Evolutionary conservation across 2,329 filamentous ascomycete genomes (phyloP).

Genomic region (Ilyonectria destructans): DNA sequence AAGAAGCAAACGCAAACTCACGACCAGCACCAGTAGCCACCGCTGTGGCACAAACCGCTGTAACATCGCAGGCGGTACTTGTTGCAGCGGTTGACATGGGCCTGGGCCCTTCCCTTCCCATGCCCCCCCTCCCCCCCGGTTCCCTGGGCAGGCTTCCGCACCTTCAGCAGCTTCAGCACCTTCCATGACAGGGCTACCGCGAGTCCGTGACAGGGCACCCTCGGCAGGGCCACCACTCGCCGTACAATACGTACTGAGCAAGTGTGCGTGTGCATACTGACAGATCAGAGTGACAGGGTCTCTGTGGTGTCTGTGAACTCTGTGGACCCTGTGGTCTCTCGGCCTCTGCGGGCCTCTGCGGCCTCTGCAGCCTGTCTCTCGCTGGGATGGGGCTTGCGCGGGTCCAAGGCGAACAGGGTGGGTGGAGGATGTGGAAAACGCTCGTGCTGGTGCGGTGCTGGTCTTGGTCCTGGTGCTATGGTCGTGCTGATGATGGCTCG

Average conservation of each 20-base stretch:
- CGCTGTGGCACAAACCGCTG: conserved; percentile 41
- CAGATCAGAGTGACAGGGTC: not conserved
- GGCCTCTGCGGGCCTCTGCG: conserved; percentile 25
- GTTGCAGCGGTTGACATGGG: conserved; percentile 36
- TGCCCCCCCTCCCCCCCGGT: conserved; percentile 34
- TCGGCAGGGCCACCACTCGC: conserved; percentile 46
- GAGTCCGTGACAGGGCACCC: conserved; percentile 45
- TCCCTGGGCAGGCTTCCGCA: conserved; percentile 3
- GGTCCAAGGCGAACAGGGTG: conserved; percentile 19
- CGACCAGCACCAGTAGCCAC: conserved; percentile 41
- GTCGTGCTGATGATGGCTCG: conserved; percentile 25
- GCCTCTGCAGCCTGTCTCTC: conserved; percentile 9
- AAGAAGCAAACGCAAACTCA: conserved; percentile 40
- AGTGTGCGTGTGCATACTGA: not conserved
- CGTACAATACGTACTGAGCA: conserved; percentile 3
- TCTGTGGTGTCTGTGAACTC: no score
- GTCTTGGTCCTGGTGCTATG: not conserved
- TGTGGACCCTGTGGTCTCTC: not conserved
- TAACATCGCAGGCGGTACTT: conserved; percentile 40
- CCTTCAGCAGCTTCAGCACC: conserved; percentile 40
- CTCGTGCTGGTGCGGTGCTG: conserved; percentile 24
- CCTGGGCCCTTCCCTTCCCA: conserved; percentile 14
- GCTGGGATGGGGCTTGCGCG: conserved; percentile 3
- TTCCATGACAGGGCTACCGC: conserved; percentile 51
- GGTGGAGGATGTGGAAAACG: not conserved